Evolutionary conservation across 2,329 filamentous ascomycete species (phyloP).

Genomic region (Elsinoe perseae): DNA sequence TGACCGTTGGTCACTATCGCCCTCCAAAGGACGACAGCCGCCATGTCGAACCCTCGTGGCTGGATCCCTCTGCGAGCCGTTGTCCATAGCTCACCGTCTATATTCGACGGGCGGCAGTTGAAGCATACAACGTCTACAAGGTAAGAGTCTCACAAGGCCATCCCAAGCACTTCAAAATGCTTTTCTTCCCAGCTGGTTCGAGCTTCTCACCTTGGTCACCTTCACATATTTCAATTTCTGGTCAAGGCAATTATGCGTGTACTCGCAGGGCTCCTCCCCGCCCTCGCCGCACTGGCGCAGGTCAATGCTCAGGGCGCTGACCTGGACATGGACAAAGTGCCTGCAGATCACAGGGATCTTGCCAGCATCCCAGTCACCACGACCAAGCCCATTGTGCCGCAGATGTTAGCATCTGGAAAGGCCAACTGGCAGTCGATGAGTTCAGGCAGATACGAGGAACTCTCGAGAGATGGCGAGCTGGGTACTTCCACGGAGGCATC

Average conservation of each 20-base stretch:
- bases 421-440: slow-evolving; percentile 2
- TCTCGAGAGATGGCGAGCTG: neutral
- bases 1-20: slow-evolving; percentile 11
- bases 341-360: neutral
- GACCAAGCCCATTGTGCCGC: neutral
- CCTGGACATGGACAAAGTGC: slow-evolving; percentile 1
- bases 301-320: neutral
- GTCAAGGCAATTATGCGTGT: slow-evolving; percentile 15
- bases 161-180: slow-evolving; percentile 10
- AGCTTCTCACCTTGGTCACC: slow-evolving; percentile 14
- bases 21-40: slow-evolving; percentile 1
- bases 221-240: slow-evolving; percentile 1
- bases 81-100: slow-evolving; percentile 16
- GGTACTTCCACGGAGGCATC: neutral
- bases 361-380: neutral
- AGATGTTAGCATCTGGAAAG: neutral
- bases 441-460: neutral
- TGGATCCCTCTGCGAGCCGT: slow-evolving; percentile 7
- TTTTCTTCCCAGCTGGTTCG: slow-evolving; percentile 4
- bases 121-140: slow-evolving; percentile 7
- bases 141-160: slow-evolving; percentile 13
- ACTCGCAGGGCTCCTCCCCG: slow-evolving; percentile 6
- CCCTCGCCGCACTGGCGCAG: slow-evolving; percentile 10
- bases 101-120: slow-evolving; percentile 14
- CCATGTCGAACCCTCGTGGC: slow-evolving; percentile 6